Evolutionary conservation across 1,284 basidiomycete genomes (phyloP).

Genomic region (Tilletia caries): DNA sequence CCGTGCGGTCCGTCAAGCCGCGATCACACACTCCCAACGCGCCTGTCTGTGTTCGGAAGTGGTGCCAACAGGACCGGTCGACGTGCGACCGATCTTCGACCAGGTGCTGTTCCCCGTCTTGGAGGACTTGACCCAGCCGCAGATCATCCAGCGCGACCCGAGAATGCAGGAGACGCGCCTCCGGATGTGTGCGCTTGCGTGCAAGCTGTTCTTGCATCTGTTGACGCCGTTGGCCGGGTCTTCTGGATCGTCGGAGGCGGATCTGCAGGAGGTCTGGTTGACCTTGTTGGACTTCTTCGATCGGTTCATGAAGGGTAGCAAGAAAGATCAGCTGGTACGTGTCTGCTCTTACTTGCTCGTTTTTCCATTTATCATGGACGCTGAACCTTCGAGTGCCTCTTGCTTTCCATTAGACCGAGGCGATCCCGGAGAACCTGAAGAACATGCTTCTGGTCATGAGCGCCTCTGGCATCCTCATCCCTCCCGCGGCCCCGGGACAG

Average conservation of each 20-base stretch:
- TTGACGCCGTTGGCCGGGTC: constrained; percentile 74
- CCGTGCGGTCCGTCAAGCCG: constrained; percentile 77
- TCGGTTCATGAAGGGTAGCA: constrained; percentile 78
- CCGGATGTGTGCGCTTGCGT: constrained; percentile 78
- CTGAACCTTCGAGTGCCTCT: no score
- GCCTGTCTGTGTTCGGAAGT: constrained; percentile 77
- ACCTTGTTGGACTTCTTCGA: constrained; percentile 87
- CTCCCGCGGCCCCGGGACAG: constrained; percentile 63
- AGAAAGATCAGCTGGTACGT: constrained; percentile 78
- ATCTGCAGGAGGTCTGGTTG: constrained; percentile 79
- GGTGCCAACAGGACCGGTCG: constrained; percentile 55
- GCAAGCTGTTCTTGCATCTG: constrained; percentile 93
- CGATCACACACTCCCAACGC: constrained; percentile 81
- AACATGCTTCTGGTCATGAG: constrained; percentile 96
- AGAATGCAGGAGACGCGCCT: constrained; percentile 80
- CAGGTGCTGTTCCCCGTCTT: constrained; percentile 85
- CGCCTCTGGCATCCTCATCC: constrained; percentile 74
- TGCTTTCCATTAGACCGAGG: constrained; percentile 68
- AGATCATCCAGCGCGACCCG: constrained; percentile 74
- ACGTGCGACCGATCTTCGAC: constrained; percentile 80
- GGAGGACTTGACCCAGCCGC: constrained; percentile 83
- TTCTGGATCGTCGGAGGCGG: constrained; percentile 59
- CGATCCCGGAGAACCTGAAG: constrained; percentile 91
- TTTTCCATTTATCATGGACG: not conserved
- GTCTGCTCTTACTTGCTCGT: constrained; percentile 1